Evolutionary conservation across 306 rosid genomes (phyloP).

Genomic region (Lathyrus aphaca): DNA sequence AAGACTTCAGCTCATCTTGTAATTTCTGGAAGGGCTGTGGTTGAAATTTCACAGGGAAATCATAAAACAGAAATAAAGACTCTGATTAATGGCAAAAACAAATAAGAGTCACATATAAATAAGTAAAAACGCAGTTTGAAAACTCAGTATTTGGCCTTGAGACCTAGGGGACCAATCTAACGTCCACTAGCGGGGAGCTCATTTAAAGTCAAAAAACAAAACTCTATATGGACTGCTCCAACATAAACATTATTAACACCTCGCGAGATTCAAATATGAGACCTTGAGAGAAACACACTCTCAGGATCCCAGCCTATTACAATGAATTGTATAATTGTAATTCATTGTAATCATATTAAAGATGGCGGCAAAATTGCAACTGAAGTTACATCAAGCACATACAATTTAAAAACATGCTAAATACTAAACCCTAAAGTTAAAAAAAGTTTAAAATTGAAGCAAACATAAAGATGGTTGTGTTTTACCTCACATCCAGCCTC

Average conservation of each 20-base stretch:
- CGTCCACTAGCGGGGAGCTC: too few relatives aligned
- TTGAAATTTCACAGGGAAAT: conserved; percentile 9
- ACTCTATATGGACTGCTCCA: too few relatives aligned
- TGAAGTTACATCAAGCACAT: background rate
- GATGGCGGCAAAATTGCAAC: background rate
- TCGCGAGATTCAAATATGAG: too few relatives aligned
- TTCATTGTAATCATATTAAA: background rate
- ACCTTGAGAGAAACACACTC: too few relatives aligned
- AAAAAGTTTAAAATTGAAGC: background rate
- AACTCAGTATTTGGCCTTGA: too few relatives aligned
- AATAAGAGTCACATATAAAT: background rate
- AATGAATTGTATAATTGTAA: background rate
- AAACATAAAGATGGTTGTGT: background rate
- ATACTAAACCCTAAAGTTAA: background rate
- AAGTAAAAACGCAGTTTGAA: background rate
- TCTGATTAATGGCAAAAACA: conserved; percentile 6
- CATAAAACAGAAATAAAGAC: conserved; percentile 5
- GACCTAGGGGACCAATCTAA: too few relatives aligned
- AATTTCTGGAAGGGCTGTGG: conserved; percentile 67
- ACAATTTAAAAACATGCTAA: background rate
- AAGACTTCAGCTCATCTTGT: conserved; percentile 66
- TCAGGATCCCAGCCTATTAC: too few relatives aligned
- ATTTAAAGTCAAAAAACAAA: too few relatives aligned
- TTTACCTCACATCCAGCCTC: conserved; percentile 88
- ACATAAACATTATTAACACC: too few relatives aligned